These are phyloP conservation scores for Mortierella sp. DNA, from an alignment of 371 early-diverging fungal genomes.

Conservation along the genomic window DNA sequence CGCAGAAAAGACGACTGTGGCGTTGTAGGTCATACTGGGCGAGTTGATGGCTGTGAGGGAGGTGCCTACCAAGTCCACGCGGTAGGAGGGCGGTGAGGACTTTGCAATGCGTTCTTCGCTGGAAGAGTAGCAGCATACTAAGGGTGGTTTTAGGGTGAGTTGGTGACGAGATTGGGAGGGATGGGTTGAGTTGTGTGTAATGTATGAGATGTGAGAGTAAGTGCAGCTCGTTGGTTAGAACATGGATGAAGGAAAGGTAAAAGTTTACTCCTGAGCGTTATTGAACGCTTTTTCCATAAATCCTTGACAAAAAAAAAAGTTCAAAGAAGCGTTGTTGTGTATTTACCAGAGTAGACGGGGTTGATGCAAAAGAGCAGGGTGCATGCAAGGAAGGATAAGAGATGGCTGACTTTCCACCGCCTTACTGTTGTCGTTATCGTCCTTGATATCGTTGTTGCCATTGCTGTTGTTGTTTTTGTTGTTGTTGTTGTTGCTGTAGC, in stretches of 20 bases:
- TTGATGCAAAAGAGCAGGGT: background rate
- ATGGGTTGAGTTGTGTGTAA: no score
- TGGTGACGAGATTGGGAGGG: background rate
- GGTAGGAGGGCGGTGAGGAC: background rate
- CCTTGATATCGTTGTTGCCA: background rate
- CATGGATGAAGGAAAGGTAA: background rate
- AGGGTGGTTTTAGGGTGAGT: background rate
- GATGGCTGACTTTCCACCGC: slow-evolving; percentile 6
- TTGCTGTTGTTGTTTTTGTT: background rate
- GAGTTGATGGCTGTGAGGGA: background rate
- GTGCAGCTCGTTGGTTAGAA: no score
- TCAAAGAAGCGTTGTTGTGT: background rate
- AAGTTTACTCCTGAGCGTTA: background rate
- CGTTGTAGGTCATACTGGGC: background rate
- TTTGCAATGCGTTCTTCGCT: background rate
- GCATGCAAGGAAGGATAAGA: background rate
- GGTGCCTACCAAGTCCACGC: background rate
- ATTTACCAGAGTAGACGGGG: slow-evolving; percentile 3
- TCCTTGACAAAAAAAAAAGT: background rate
- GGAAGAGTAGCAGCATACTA: background rate
- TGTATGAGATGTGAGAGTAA: no score
- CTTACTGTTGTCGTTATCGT: background rate
- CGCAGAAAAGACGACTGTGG: background rate
- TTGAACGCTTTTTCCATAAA: background rate
- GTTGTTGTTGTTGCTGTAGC: background rate